Evolutionary conservation across 495 filamentous ascomycete genomes (phyloP).

Genomic region (Elasticomyces elasticus): DNA sequence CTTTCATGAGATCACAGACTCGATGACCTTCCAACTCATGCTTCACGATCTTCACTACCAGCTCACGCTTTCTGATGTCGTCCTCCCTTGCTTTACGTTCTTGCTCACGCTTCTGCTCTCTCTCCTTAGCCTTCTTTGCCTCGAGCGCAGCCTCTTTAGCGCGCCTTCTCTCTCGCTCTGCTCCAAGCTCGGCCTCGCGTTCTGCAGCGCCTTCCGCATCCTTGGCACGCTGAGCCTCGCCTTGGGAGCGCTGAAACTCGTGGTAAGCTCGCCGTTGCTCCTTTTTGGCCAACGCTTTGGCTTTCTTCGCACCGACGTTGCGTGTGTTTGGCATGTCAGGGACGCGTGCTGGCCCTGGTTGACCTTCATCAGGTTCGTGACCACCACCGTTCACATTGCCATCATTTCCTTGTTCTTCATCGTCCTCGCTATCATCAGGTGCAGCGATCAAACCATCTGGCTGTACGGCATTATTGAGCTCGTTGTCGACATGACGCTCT

Average conservation of each 20-base stretch:
- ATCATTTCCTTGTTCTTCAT: conserved; percentile 4
- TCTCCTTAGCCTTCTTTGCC: conserved; percentile 21
- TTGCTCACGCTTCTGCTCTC: conserved; percentile 5
- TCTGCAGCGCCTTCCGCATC: conserved; percentile 31
- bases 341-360: conserved; percentile 2
- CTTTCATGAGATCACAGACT: conserved; percentile 24
- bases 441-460: background rate
- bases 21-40: conserved; percentile 24
- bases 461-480: background rate
- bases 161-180: conserved; percentile 33
- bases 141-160: conserved; percentile 34
- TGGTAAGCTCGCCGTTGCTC: conserved; percentile 42
- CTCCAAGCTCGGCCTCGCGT: conserved; percentile 31
- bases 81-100: conserved; percentile 24
- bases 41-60: conserved; percentile 26
- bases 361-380: background rate
- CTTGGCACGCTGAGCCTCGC: conserved; percentile 28
- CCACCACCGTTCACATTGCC: background rate
- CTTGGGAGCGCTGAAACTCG: conserved; percentile 38
- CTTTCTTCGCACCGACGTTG: conserved; percentile 40
- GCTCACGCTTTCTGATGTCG: conserved; percentile 28
- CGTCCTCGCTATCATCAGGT: background rate
- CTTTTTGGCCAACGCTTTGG: conserved; percentile 36
- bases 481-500: background rate
- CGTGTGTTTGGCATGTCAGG: conserved; percentile 20